phyloP scores from a whole-genome alignment of 192 early-diverging fungal genomes.

The Podila clonocystis region DNA sequence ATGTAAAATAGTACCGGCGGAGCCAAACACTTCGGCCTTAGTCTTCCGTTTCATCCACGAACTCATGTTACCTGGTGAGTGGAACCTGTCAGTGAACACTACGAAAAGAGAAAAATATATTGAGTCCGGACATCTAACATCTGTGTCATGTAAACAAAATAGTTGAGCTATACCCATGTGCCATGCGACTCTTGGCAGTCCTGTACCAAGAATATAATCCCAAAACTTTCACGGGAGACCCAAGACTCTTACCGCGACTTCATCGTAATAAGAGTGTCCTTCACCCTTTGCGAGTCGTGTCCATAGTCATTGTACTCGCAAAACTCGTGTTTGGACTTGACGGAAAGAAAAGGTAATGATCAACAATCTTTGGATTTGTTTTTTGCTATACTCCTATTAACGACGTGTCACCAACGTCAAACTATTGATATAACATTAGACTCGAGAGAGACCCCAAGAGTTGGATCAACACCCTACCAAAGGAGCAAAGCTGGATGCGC shows the following conservation, averaged over 20 bases:
- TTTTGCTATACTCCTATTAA: not conserved
- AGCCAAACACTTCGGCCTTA: conserved; percentile 20
- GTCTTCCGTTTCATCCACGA: conserved; percentile 31
- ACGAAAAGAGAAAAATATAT: not conserved
- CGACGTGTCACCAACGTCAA: not conserved
- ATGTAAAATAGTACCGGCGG: not conserved
- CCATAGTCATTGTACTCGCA: conserved; percentile 21
- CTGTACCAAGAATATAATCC: not conserved
- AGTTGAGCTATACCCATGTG: conserved; percentile 36
- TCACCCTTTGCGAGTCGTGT: conserved; percentile 16
- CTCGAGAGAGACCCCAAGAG: not conserved
- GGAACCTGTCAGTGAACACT: not conserved
- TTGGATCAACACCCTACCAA: conserved; percentile 23
- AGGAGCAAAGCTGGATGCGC: conserved; percentile 8
- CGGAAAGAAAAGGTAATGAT: conserved; percentile 32
- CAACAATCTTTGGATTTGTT: not conserved
- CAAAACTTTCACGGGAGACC: not conserved
- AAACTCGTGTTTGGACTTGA: conserved; percentile 38
- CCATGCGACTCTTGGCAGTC: conserved; percentile 8
- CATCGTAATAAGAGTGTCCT: not conserved
- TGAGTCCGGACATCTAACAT: not conserved
- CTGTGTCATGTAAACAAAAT: not conserved
- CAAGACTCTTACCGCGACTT: not conserved
- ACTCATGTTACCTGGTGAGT: conserved; percentile 41
- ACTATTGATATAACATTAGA: not conserved